Conservation (phyloP, 148 eudicot species). For the Camellia sinensis region DNA sequence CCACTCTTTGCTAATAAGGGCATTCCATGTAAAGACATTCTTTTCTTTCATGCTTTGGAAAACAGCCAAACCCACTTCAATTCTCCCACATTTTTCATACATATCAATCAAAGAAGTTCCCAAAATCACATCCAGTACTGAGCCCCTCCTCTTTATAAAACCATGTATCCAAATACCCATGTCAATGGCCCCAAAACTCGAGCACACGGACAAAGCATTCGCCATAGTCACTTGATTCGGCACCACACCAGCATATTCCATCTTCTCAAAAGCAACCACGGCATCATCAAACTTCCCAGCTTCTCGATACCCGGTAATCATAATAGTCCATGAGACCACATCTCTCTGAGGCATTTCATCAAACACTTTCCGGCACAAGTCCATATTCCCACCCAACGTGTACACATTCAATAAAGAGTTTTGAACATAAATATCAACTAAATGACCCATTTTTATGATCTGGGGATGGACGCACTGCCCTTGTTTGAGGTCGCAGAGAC, state of each 20-base stretch:
- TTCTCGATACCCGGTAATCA: constrained; percentile 41
- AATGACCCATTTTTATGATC: constrained; percentile 29
- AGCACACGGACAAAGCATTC: constrained; percentile 45
- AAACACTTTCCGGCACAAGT: constrained; percentile 32
- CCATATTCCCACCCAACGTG: constrained; percentile 30
- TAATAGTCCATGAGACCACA: constrained; percentile 51
- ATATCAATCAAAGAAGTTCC: constrained; percentile 50
- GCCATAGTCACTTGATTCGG: constrained; percentile 50
- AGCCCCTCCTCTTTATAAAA: constrained; percentile 31
- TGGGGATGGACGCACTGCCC: constrained; percentile 39
- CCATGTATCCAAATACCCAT: constrained; percentile 44
- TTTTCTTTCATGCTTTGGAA: constrained; percentile 38
- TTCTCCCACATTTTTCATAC: constrained; percentile 47
- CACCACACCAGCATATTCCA: constrained; percentile 36
- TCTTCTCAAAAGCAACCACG: constrained; percentile 31
- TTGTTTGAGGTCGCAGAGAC: constrained; percentile 16
- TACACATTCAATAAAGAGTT: constrained; percentile 44
- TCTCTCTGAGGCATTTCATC: constrained; percentile 53
- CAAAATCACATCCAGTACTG: constrained; percentile 41
- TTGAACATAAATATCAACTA: constrained; percentile 36
- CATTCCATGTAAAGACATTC: constrained; percentile 47
- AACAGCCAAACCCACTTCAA: constrained; percentile 30
- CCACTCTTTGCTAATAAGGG: constrained; percentile 37
- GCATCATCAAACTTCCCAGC: constrained; percentile 36
- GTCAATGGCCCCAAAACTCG: constrained; percentile 40